Evolutionary conservation across 352 stramenopile genomes (phyloP).

Genomic region (Porosira glacialis): DNA sequence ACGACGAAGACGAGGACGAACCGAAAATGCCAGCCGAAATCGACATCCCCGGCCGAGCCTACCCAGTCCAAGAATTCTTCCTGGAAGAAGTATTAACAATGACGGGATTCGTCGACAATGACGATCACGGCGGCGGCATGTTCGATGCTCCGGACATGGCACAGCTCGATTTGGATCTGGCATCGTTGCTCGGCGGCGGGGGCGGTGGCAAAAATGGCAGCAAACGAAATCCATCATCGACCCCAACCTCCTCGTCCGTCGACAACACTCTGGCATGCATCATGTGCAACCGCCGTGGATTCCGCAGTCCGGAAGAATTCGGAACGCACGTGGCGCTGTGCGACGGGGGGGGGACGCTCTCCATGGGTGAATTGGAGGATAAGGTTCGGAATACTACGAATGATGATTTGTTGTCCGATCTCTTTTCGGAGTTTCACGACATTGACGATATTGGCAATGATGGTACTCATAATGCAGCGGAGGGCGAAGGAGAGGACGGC

Average conservation of each 20-base stretch:
- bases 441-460: conserved; percentile 23
- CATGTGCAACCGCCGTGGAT: conserved; percentile 81
- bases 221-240: neutral
- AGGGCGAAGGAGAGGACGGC: conserved; percentile 33
- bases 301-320: conserved; percentile 84
- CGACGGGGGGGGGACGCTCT: conserved; percentile 22
- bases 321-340: conserved; percentile 59
- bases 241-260: conserved; percentile 10
- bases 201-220: conserved; percentile 6
- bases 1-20: too few species aligned
- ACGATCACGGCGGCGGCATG: neutral
- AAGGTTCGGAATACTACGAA: too few species aligned
- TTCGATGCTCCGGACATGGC: too few species aligned
- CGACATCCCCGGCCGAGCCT: conserved; percentile 86
- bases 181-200: neutral
- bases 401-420: too few species aligned
- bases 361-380: conserved; percentile 28
- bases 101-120: neutral
- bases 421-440: conserved; percentile 14
- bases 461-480: conserved; percentile 22
- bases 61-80: conserved; percentile 91
- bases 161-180: neutral
- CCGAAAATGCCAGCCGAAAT: too few species aligned
- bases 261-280: conserved; percentile 78
- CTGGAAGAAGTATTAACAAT: conserved; percentile 18